Conservation (phyloP, 768 basidiomycete genomes). For the Lentinula sp. region DNA sequence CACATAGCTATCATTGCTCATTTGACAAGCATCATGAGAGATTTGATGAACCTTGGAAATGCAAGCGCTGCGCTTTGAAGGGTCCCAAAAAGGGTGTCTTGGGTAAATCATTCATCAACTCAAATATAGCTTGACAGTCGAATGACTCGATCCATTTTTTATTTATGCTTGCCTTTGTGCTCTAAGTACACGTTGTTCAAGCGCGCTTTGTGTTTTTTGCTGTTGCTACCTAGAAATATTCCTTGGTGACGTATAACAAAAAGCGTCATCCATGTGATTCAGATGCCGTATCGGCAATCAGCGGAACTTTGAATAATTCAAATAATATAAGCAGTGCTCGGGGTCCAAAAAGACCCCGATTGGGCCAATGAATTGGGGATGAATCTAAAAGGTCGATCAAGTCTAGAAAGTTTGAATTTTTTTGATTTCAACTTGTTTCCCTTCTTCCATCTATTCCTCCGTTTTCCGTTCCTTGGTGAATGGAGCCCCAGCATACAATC, state of each 20-base stretch:
- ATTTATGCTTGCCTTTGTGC: conserved; percentile 9
- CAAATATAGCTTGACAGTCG: no score
- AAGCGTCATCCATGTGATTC: conserved; percentile 2
- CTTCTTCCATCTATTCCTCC: conserved; percentile 20
- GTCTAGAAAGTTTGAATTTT: not conserved
- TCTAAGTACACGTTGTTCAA: not conserved
- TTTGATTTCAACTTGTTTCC: conserved; percentile 12
- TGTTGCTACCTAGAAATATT: not conserved
- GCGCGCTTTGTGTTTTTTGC: no score
- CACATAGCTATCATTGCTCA: no score
- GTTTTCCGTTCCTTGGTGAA: conserved; percentile 13
- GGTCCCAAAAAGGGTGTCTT: no score
- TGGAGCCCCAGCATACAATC: not conserved
- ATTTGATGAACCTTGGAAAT: no score
- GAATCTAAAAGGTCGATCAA: conserved; percentile 2
- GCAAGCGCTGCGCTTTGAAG: no score
- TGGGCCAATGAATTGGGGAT: conserved; percentile 4
- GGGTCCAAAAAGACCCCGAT: conserved; percentile 7
- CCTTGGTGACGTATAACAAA: conserved; percentile 7
- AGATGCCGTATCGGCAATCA: conserved; percentile 4
- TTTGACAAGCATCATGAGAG: no score
- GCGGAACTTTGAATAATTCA: not conserved
- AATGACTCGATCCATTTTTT: no score
- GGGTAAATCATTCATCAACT: no score
- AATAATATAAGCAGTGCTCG: conserved; percentile 4